Base-by-base conservation (phyloP, 2,329 filamentous ascomycete species). In the Epichloe brachyelytri region DNA sequence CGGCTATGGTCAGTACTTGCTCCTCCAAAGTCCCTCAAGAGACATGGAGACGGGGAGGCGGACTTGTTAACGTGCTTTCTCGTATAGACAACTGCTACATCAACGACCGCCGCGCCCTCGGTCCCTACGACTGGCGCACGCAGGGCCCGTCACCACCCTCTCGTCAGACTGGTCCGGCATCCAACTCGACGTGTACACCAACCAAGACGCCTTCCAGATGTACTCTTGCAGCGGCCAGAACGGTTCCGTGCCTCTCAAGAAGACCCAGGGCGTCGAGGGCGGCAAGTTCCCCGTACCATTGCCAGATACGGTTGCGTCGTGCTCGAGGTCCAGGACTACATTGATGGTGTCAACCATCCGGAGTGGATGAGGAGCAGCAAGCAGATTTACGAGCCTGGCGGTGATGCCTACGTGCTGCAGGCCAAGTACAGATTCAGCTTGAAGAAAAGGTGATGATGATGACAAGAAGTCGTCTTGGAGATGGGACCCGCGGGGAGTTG, bases 261-360 rank as follows among this genome's bases (percentile, higher is more conserved):
- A 71, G 54, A 84, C 80, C 0, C 86, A 89, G 65, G 85, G 85
- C 15, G 69, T 85, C 4, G 67, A 72, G 54, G 73, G 22, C 30
- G 39, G 33, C 2, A 67, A 70, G 34, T 78, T 82, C 58, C 77
- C 3, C 73, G 82, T 38, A 78, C 77, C 7, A 83, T 88, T 26
- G 76, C 79, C 51, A 65, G 90, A 71, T 88, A 89, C 62, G 89
- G 88, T 34, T 96, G 91, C 67, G 63, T 95, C 26, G 91, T 95
- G 46, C 78, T 96, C 67, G 91, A 96, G 71, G 87, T 93, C 12
- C 80, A 96, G 74, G 89, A 93, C 65, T 96, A 82, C 79, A 95
- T 96, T 62, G 90, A 95, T 64, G 89, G 77, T 26, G 93, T 97
- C 70, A 96, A 95, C 70, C 79, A 94, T 59, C 90, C 90, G 0